Base-by-base conservation (phyloP, 768 basidiomycete genomes). In the Kwoniella europaea region DNA sequence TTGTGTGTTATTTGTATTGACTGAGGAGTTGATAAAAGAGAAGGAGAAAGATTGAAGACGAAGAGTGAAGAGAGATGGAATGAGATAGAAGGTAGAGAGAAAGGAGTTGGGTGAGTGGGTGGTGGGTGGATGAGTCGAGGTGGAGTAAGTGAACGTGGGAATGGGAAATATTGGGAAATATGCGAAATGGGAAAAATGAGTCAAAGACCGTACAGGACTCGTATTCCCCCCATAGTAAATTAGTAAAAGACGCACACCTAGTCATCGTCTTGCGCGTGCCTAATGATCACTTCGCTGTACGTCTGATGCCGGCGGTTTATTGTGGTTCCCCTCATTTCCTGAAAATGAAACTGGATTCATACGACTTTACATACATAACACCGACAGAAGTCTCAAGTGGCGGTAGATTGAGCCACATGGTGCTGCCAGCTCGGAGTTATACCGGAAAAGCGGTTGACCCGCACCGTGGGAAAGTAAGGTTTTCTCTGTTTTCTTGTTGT, bases 81-180 rank as follows among this genome's bases (percentile, higher is more conserved):
- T 55, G 54, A 55, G n/a, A 61, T 61, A 67, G 52, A 63, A 69
- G 61, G 63, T 65, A 58, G 63, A 69, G 29, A 56, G 64, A 43
- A 54, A 55, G 24, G 54, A 20, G 20, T 27, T 27, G 27, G 27
- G 27, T 3, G 61, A 46, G 43, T 43, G 9, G 18, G 20, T 42
- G 29, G 61, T 35, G 9, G 18, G 59, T 29, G 44, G 59, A 29
- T 2, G 63, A 15, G 10, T 41, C 24, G 20, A 27, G 67, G 44
- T 44, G 50, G 63, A 41, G 18, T 52, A 50, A 7, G 58, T 29
- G 24, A 29, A 20, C 27, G 27, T 43, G 52, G 53, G 50, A 54
- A 55, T 20, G 27, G 10, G 20, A 65, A 29, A 15, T 42, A 50
- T 24, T 20, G 27, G 10, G 20, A 65, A 29, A 15, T 42, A 50